Base-by-base conservation (phyloP, 192 early-diverging fungal species). In the Chytriomyces sp. region DNA sequence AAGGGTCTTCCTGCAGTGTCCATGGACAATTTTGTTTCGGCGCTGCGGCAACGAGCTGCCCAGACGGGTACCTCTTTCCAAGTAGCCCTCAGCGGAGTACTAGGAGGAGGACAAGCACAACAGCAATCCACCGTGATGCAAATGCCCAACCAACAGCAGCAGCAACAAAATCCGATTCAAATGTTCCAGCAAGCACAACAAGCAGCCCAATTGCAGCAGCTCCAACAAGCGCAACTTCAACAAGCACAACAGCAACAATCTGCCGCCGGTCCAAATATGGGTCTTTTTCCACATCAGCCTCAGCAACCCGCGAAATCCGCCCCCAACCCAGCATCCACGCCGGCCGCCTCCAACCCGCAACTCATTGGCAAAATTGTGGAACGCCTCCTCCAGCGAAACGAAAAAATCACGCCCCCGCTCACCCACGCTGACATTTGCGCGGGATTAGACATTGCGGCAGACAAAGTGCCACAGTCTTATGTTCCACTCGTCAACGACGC, bases 191-290 rank as follows among this genome's bases (percentile, higher is more conserved):
- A 56, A 56, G 17, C 10, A 25, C 10, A 10, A 56, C 54, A 56
- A 56, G 6, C 6, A 26, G 17, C 6, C 10, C 58, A 60, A 36
- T 36, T 36, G 28, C 58, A 60, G 31, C 58, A 60, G 33, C 58
- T 36, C 32, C 58, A 60, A 36, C 58, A 60, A 22, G 32, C 31
- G 31, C 22, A 32, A 36, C 28, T 5, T 5, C 32, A 32, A 8
- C 58, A 60, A 22, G 32, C 31, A 60, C 58, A 60, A 60, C 25
- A 60, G 26, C 58, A 60, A 33, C 58, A 60, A 34, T 36, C 31
- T 36, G 30, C 5, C 10, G 7, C 8, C 17, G 26, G 5, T 61
- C 59, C 30, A 61, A 28, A 33, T 7, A 6, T 14, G 34, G 37
- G 26, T 31, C 10, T n/a, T 49, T n/a, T 49, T 10, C 32, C 12